Evolutionary conservation across 495 filamentous ascomycete genomes (phyloP), one percentile per base, ranked within the genome.

Genomic region (Choiromyces venosus): DNA sequence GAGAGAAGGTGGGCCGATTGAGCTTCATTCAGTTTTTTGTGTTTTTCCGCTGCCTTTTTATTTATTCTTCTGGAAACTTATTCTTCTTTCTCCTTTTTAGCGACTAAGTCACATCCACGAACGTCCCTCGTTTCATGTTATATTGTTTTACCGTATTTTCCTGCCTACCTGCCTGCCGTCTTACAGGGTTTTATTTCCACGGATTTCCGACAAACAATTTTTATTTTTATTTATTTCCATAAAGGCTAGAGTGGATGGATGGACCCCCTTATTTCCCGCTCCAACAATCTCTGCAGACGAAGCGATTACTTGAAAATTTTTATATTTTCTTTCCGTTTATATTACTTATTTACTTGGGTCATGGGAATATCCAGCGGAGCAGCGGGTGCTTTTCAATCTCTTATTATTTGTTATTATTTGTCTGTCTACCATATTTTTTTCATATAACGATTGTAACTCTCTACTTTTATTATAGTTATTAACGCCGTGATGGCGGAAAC

Each of bases 1-100:
- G 82, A 80, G 72, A 75, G 75, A 69, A 77, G 74, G 40, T 75
- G 75, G 71, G 73, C 68, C 7, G 71, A 75, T 44, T 78, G 71
- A 46, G 36, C 40, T 37, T 70, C 12, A 18, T 37, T 70, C 12
- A 18, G 5, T 38, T 56, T 69, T 29, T 16, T 70, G 64, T 73
- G 29, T 29, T 40, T 37, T 25, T 70, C 61, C 61, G 39, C 65
- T 38, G 35, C 16, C 65, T 71, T 37, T 37, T 65, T 65, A n/a
- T 37, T 66, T 71, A n/a, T n/a, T n/a, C 25, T 29, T 67, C 21
- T 37, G 36, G 25, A 37, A 37, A 37, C 33, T 37, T 37, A 40
- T 67, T 67, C 16, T 67, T 14, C 18, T 67, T 37, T 3, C 8
- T 19, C 1, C 33, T 33, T 61, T 61, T 33, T 61, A 61, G 52